Conservation (phyloP, 1,284 basidiomycete species). For the Violaceomyces palustris region DNA sequence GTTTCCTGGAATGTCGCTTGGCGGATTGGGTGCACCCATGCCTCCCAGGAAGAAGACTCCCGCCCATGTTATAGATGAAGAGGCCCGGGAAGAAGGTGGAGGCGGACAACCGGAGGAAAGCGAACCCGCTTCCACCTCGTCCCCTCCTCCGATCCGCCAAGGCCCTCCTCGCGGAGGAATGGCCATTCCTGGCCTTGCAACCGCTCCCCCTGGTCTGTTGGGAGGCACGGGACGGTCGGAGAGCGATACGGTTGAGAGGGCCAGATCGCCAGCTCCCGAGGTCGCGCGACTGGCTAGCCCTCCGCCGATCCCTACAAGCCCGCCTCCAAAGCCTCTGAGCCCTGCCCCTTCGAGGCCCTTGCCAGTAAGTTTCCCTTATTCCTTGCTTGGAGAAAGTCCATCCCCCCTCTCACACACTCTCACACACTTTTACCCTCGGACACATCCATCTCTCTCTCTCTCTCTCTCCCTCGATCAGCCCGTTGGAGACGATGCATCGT, state of each 20-base stretch:
- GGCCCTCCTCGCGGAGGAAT: slow-evolving; percentile 42
- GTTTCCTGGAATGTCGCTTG: slow-evolving; percentile 64
- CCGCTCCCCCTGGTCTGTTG: slow-evolving; percentile 18
- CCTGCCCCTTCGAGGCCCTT: slow-evolving; percentile 5
- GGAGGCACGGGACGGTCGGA: too few species aligned
- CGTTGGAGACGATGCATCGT: too few species aligned
- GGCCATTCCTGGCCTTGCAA: slow-evolving; percentile 34
- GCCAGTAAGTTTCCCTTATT: slow-evolving; percentile 4
- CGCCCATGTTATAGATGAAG: too few species aligned
- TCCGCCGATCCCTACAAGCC: slow-evolving; percentile 13
- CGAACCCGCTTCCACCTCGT: slow-evolving; percentile 5
- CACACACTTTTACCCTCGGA: too few species aligned
- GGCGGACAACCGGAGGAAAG: slow-evolving; percentile 36
- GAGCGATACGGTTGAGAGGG: slow-evolving; percentile 15
- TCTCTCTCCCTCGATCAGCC: too few species aligned
- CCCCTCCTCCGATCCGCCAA: too few species aligned
- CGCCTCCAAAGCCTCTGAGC: slow-evolving; percentile 17
- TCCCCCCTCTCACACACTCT: too few species aligned
- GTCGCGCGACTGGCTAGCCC: slow-evolving; percentile 10
- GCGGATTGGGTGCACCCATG: slow-evolving; percentile 56
- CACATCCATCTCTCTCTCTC: too few species aligned
- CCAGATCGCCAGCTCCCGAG: slow-evolving; percentile 11
- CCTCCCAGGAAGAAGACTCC: slow-evolving; percentile 56
- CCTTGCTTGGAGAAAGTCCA: not conserved
- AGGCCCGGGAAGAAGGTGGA: slow-evolving; percentile 52